A percentile compares a stretch with the other conserved stretches of the same genome.
Conservation (phyloP, 2,329 filamentous ascomycete species). For the Curvularia sp. region DNA sequence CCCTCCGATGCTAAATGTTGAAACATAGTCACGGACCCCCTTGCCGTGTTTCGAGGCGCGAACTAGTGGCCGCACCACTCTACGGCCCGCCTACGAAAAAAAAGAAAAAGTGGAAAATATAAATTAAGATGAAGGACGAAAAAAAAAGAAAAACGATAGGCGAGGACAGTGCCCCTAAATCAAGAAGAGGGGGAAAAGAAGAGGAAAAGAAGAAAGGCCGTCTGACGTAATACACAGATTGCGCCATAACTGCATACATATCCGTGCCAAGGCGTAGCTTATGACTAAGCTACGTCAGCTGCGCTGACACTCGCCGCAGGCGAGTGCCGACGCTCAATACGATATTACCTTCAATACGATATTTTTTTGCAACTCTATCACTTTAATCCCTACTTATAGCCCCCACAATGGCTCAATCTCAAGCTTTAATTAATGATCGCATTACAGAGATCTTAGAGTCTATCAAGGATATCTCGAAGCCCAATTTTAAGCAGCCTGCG, state of each 20-base stretch:
- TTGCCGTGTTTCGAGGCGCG: not conserved
- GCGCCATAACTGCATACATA: not conserved
- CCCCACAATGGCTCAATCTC: not conserved
- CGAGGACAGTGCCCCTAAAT: too few relatives aligned
- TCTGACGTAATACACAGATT: not conserved
- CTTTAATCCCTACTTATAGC: not conserved
- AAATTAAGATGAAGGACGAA: not conserved
- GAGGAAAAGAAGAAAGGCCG: too few relatives aligned
- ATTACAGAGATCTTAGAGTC: not conserved
- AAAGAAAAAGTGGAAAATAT: not conserved
- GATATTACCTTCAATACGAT: too few relatives aligned
- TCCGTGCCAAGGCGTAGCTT: constrained; percentile 1
- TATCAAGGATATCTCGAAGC: not conserved
- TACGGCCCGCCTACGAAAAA: not conserved
- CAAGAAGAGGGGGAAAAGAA: not conserved
- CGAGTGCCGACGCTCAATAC: too few relatives aligned
- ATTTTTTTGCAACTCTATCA: not conserved
- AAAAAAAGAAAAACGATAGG: too few relatives aligned
- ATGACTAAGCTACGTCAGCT: not conserved
- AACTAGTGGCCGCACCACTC: not conserved
- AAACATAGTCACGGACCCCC: not conserved
- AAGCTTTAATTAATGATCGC: not conserved
- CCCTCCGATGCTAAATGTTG: too few relatives aligned
- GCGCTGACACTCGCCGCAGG: too few relatives aligned
- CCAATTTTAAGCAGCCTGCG: not conserved